Percentiles rank a stretch among this genome's conserved stretches.
phyloP scores from a whole-genome alignment of 306 rosid species.

The Ammopiptanthus mongolicus region DNA sequence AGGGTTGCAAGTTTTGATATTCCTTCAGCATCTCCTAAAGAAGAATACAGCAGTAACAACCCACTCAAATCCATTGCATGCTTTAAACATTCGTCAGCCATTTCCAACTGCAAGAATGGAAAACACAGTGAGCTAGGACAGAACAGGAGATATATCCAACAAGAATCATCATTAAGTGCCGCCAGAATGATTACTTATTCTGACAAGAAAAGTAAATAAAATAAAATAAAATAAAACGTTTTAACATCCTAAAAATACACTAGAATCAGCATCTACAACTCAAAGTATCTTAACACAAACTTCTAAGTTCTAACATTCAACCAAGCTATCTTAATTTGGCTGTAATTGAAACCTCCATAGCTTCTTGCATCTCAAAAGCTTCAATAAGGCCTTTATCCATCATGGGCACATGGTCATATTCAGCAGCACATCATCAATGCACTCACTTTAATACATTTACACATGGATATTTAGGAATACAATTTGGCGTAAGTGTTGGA shows the following conservation, averaged over 20 bases:
- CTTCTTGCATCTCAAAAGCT: slow-evolving; percentile 10
- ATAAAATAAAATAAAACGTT: too few relatives aligned
- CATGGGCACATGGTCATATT: slow-evolving; percentile 8
- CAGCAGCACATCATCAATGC: slow-evolving; percentile 14
- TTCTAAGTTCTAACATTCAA: slow-evolving; percentile 15
- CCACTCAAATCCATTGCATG: slow-evolving; percentile 96
- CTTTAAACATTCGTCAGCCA: slow-evolving; percentile 95
- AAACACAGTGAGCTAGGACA: slow-evolving; percentile 19
- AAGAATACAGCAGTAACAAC: slow-evolving; percentile 86
- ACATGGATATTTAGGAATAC: slow-evolving; percentile 12
- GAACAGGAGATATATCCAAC: slow-evolving; percentile 16
- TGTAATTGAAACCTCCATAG: neutral
- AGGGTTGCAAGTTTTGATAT: slow-evolving; percentile 72
- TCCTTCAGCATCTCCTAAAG: slow-evolving; percentile 98
- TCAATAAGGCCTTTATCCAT: slow-evolving; percentile 2
- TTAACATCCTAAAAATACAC: slow-evolving; percentile 2
- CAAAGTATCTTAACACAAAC: slow-evolving; percentile 4
- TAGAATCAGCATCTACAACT: slow-evolving; percentile 8
- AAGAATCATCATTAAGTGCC: slow-evolving; percentile 10
- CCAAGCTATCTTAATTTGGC: slow-evolving; percentile 11
- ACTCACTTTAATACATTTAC: slow-evolving; percentile 5
- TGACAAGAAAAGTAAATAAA: neutral
- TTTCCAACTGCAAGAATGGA: slow-evolving; percentile 68
- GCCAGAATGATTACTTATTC: neutral
- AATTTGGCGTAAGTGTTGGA: neutral